These are phyloP conservation scores for Scytalidium lignicola DNA, from an alignment of 2,329 filamentous ascomycete species.

Conservation along the genomic window DNA sequence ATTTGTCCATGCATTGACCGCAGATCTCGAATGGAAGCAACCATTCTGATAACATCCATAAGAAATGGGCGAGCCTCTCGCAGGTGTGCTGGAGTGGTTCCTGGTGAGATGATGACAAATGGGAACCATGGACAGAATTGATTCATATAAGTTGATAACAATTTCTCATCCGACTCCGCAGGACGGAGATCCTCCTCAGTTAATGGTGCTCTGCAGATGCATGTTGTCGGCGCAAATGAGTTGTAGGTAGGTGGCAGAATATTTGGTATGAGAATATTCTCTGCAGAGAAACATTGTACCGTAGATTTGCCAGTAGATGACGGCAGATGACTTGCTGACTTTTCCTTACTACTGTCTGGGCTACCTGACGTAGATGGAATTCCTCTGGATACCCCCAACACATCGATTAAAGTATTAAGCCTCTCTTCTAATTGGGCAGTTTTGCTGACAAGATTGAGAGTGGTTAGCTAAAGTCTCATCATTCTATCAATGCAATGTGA, in stretches of 20 bases:
- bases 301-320: slow-evolving; percentile 17
- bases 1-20: slow-evolving; percentile 46
- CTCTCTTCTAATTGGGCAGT: slow-evolving; percentile 23
- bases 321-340: slow-evolving; percentile 12
- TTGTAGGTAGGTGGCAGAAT: slow-evolving; percentile 39
- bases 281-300: slow-evolving; percentile 1
- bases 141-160: slow-evolving; percentile 39
- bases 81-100: slow-evolving; percentile 32
- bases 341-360: background rate
- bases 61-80: slow-evolving; percentile 40
- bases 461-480: background rate
- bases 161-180: slow-evolving; percentile 38
- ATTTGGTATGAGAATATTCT: slow-evolving; percentile 1
- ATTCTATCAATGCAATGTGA: slow-evolving; percentile 1
- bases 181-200: slow-evolving; percentile 35
- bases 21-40: slow-evolving; percentile 41
- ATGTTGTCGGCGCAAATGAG: slow-evolving; percentile 38
- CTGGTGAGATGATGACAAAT: slow-evolving; percentile 39
- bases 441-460: background rate
- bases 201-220: slow-evolving; percentile 40
- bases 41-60: slow-evolving; percentile 44
- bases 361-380: slow-evolving; percentile 12
- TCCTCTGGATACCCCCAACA: slow-evolving; percentile 40
- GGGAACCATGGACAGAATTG: slow-evolving; percentile 40
- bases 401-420: slow-evolving; percentile 27